A percentile compares a stretch with the other conserved stretches of the same genome.
phyloP scores from a whole-genome alignment of 345 rosid genomes.

The Boechera divaricarpa region DNA sequence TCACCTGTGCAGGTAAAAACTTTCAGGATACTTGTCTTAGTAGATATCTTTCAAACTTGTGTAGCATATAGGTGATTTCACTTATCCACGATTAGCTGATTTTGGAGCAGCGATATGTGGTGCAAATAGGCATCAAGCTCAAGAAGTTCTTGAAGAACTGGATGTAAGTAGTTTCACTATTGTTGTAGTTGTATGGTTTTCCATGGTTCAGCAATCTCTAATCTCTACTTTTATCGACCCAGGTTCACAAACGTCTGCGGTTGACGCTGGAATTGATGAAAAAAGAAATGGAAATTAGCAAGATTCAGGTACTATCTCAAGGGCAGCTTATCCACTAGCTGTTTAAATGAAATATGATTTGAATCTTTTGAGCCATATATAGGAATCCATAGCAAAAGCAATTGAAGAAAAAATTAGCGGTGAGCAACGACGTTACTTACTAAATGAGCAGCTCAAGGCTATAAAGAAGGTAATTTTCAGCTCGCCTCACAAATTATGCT shows the following conservation, averaged over 20 bases:
- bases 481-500: conserved; percentile 13
- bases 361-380: conserved; percentile 36
- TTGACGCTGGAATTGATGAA: conserved; percentile 87
- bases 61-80: conserved; percentile 97
- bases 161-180: conserved; percentile 66
- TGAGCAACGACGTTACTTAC: conserved; percentile 95
- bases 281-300: conserved; percentile 98
- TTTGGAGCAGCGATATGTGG: conserved; percentile 99
- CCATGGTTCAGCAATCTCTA: conserved; percentile 27
- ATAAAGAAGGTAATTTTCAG: conserved; percentile 80
- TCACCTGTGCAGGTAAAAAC: conserved; percentile 1
- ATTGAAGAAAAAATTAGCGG: conserved; percentile 99
- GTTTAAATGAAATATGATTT: conserved; percentile 20
- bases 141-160: conserved; percentile 95
- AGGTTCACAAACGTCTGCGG: conserved; percentile 92
- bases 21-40: conserved; percentile 18
- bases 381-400: conserved; percentile 98
- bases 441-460: conserved; percentile 99
- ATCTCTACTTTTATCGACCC: conserved; percentile 10
- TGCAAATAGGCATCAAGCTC: conserved; percentile 82
- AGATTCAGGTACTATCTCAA: conserved; percentile 73
- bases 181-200: conserved; percentile 9
- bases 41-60: conserved; percentile 36
- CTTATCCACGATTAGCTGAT: conserved; percentile 88
- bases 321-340: background rate